Evolutionary conservation across 371 early-diverging fungal species (phyloP).

Genomic region (Mucor sp.): DNA sequence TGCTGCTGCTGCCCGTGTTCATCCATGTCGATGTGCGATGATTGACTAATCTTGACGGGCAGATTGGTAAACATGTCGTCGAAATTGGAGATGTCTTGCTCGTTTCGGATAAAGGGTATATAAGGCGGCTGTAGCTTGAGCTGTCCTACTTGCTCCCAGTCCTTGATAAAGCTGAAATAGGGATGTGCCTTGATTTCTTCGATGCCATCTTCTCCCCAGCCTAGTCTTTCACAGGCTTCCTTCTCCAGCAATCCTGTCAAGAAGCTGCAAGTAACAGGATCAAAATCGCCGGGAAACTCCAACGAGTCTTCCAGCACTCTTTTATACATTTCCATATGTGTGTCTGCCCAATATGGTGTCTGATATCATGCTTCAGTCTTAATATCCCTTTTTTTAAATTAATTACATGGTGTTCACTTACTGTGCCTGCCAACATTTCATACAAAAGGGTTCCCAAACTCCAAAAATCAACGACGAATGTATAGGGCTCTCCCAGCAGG

Average conservation of each 20-base stretch:
- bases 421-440: slow-evolving; percentile 76
- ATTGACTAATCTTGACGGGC: slow-evolving; percentile 50
- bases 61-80: slow-evolving; percentile 63
- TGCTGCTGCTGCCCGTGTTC: neutral
- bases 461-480: slow-evolving; percentile 96
- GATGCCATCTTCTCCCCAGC: slow-evolving; percentile 59
- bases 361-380: slow-evolving; percentile 20
- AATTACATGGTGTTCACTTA: slow-evolving; percentile 28
- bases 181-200: slow-evolving; percentile 66
- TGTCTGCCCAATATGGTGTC: slow-evolving; percentile 86
- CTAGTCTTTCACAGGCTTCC: slow-evolving; percentile 64
- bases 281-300: slow-evolving; percentile 67
- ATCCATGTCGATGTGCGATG: slow-evolving; percentile 3
- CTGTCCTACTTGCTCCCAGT: slow-evolving; percentile 68
- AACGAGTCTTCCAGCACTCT: slow-evolving; percentile 76
- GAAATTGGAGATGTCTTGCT: slow-evolving; percentile 63
- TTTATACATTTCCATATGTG: slow-evolving; percentile 78
- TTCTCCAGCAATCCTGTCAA: slow-evolving; percentile 68
- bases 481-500: slow-evolving; percentile 78
- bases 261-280: slow-evolving; percentile 55
- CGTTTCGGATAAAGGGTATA: slow-evolving; percentile 49
- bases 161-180: slow-evolving; percentile 58
- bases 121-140: slow-evolving; percentile 58
- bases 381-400: neutral
- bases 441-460: slow-evolving; percentile 92